These are phyloP conservation scores for Ormosia semicastrata DNA, from an alignment of 306 rosid genomes.

Conservation along the genomic window DNA sequence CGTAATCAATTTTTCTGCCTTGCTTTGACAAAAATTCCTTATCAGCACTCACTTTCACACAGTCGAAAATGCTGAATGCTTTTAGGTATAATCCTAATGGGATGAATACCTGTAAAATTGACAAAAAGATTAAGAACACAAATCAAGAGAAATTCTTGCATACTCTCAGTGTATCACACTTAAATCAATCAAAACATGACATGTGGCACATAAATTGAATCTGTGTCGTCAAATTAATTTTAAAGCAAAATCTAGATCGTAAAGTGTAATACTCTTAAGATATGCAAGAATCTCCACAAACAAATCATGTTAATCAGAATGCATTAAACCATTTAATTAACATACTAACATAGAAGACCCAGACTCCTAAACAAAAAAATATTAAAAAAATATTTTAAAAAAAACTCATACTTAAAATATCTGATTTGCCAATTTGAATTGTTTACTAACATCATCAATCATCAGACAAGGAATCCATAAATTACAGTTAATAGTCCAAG, in stretches of 20 bases:
- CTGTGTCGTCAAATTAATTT: neutral
- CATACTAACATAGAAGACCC: neutral
- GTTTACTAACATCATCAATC: neutral
- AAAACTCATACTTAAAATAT: neutral
- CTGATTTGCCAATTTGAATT: neutral
- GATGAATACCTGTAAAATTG: slow-evolving; percentile 63
- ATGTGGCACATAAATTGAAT: neutral
- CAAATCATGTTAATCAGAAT: neutral
- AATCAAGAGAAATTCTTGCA: neutral
- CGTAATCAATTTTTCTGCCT: slow-evolving; percentile 52
- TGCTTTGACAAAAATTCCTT: slow-evolving; percentile 50
- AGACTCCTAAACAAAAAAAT: neutral
- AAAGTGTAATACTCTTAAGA: neutral
- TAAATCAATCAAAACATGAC: neutral
- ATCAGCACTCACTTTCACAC: slow-evolving; percentile 28
- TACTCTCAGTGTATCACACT: neutral
- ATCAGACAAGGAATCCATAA: neutral
- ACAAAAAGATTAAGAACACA: neutral
- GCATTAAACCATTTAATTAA: neutral
- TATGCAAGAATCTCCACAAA: neutral
- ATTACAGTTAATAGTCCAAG: neutral
- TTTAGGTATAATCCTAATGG: slow-evolving; percentile 51
- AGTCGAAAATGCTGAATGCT: slow-evolving; percentile 46
- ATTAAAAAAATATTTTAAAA: no score
- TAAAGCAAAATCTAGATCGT: neutral